phyloP scores from a whole-genome alignment of 768 basidiomycete species.

The Tricholoma sp. region DNA sequence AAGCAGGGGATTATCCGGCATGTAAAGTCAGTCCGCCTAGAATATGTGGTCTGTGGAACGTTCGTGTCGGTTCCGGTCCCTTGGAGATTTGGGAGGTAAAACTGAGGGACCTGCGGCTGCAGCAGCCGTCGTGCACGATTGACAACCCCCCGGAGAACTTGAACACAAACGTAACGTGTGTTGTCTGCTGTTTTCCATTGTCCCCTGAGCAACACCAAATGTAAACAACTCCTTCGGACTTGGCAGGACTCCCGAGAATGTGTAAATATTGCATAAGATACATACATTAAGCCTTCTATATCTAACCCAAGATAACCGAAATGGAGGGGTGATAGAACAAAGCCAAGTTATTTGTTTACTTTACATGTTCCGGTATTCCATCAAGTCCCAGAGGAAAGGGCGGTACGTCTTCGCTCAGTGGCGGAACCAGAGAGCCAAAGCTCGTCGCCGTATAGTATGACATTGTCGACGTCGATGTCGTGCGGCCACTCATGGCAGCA shows the following conservation, averaged over 20 bases:
- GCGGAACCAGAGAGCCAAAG: constrained; percentile 1
- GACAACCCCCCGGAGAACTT: no score
- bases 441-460: constrained; percentile 21
- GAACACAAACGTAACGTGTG: no score
- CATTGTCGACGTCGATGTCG: constrained; percentile 10
- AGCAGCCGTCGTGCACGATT: background rate
- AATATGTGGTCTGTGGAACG: background rate
- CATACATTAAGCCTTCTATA: background rate
- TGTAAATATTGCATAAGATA: background rate
- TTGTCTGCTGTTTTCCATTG: background rate
- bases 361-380: background rate
- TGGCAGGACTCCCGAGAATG: no score
- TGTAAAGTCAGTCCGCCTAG: constrained; percentile 17
- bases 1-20: constrained; percentile 73
- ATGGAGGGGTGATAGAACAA: no score
- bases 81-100: background rate
- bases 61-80: background rate
- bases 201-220: no score
- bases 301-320: background rate
- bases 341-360: background rate
- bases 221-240: background rate
- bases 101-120: background rate
- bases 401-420: background rate
- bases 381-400: background rate
- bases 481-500: background rate